Base-by-base conservation (phyloP, 164 flowering plant genomes). In the Vitis rupestris region DNA sequence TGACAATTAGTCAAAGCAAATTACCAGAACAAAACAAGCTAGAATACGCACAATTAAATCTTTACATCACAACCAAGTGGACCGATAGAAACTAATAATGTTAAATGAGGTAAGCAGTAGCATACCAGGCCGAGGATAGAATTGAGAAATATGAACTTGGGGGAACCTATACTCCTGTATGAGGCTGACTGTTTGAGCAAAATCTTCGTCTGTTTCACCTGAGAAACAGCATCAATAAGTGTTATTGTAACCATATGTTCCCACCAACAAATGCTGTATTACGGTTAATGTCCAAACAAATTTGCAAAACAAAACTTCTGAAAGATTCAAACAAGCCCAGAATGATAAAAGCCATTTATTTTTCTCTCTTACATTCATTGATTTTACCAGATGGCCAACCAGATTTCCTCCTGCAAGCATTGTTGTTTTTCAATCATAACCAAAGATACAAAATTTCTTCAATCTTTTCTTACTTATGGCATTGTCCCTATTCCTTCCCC, bases 131-230 rank as follows among this genome's bases (percentile, higher is more conserved):
- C 99, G 85, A 59, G 99, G 98, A 80, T 93, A 95, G 78, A 95
- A 95, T 75, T 95, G 99, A 66, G 99, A 95, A 66, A 95, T 93
- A 75, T 95, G 99, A 80, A 93, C 98, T 70, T 95, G 99, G 54
- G 99, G 76, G 54, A 93, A 83, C 85, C 87, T 86, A 85, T 91
- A 93, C 51, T 90, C 91, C 77, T 88, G 81, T 50, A 95, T 78
- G 17, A 95, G 91, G 70, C 63, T 70, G 17, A 95, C 77, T 3
- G 99, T 93, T 76, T 87, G 76, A 60, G 89, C 76, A 86, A 95
- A 95, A 85, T 95, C 93, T 75, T 89, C 97, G 85, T 91, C 97
- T 7, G 97, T 93, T 82, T 95, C 99, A 79, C 99, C 99, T 95
- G 91, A 63, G 50, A 84, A 77, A 11, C 13, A 31, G 58, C 67